A percentile compares a stretch with the other conserved stretches of the same genome.
Conservation (phyloP, 352 stramenopile species). For the Globisporangium nunn region DNA sequence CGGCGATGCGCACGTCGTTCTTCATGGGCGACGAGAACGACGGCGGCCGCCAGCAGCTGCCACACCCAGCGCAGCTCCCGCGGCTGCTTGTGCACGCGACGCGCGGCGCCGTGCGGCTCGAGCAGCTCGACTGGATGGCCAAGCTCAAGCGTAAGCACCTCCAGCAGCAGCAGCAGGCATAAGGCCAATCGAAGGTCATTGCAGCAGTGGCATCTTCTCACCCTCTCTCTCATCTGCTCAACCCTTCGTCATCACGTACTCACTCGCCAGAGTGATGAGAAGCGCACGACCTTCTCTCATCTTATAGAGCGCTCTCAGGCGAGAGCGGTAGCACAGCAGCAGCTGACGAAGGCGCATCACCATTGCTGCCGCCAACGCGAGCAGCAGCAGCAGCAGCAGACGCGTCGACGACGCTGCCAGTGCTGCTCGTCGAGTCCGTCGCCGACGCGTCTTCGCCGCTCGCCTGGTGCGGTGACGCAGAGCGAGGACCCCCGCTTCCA, state of each 20-base stretch:
- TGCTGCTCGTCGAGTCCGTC: background rate
- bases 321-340: background rate
- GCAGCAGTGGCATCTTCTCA: background rate
- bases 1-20: constrained; percentile 75
- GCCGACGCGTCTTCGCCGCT: background rate
- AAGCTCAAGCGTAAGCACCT: constrained; percentile 76
- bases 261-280: too few relatives aligned
- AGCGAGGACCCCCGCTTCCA: background rate
- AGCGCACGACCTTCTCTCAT: too few relatives aligned
- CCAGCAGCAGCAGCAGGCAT: constrained; percentile 9
- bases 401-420: background rate
- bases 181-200: background rate
- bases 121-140: constrained; percentile 76
- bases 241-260: too few relatives aligned
- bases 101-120: constrained; percentile 30
- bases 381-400: background rate
- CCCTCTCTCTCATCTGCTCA: background rate
- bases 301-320: background rate
- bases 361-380: too few relatives aligned
- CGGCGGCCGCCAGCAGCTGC: background rate
- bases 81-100: constrained; percentile 42
- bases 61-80: constrained; percentile 11
- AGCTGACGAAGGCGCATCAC: background rate
- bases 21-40: constrained; percentile 37
- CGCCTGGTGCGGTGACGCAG: background rate